A percentile compares a stretch with the other conserved stretches of the same genome.
These are phyloP conservation scores for Candida tibetensis DNA, from an alignment of 805 yeast genomes.

Conservation along the genomic window DNA sequence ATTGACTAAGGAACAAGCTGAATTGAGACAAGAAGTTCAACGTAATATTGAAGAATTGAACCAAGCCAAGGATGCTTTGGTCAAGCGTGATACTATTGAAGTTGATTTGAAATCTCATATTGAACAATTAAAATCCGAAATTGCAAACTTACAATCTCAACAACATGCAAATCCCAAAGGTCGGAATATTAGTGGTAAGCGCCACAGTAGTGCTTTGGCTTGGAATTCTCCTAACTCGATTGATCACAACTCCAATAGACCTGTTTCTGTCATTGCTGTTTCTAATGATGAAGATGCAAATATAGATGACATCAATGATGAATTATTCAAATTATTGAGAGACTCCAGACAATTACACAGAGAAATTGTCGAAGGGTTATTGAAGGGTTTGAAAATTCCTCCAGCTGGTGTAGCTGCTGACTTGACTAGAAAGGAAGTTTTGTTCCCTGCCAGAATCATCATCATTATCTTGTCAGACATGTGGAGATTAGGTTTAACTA, in stretches of 20 bases:
- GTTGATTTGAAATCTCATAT: constrained; percentile 64
- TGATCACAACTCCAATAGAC: constrained; percentile 47
- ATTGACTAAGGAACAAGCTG: constrained; percentile 58
- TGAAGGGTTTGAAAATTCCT: constrained; percentile 83
- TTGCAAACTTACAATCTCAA: constrained; percentile 43
- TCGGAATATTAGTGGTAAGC: constrained; percentile 36
- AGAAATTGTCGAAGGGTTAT: constrained; percentile 82
- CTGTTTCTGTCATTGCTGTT: constrained; percentile 61
- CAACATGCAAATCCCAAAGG: constrained; percentile 29
- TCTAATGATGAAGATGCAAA: constrained; percentile 52
- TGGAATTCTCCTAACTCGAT: constrained; percentile 33
- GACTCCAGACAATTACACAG: constrained; percentile 70
- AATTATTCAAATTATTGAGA: constrained; percentile 65
- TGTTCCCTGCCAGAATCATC: constrained; percentile 94
- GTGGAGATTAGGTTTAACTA: constrained; percentile 96
- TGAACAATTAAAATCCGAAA: constrained; percentile 50
- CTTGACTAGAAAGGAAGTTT: constrained; percentile 81
- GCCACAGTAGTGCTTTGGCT: constrained; percentile 39
- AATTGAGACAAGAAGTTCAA: constrained; percentile 61
- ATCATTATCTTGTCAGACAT: constrained; percentile 90
- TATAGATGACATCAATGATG: constrained; percentile 70
- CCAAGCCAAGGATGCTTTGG: constrained; percentile 55
- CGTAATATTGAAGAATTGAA: constrained; percentile 60
- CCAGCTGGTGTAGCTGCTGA: constrained; percentile 81
- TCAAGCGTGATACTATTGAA: constrained; percentile 60